Percentiles rank a stretch among this genome's conserved stretches.
phyloP scores from a whole-genome alignment of 164 flowering plant genomes.

The Houttuynia cordata region DNA sequence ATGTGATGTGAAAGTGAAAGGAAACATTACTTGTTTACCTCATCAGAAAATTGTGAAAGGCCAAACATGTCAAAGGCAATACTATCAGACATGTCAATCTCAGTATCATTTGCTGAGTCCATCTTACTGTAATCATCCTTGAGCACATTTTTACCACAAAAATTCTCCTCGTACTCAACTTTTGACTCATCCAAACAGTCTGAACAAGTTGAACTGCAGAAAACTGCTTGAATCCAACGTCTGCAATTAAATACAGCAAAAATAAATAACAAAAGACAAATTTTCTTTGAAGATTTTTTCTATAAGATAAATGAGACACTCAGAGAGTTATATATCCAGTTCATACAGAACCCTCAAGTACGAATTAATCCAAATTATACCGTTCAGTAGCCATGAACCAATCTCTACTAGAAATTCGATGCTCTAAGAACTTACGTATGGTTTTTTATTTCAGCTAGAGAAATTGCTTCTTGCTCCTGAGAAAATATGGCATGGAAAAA shows the following conservation, averaged over 20 bases:
- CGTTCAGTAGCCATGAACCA: background rate
- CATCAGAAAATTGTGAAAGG: conserved; percentile 32
- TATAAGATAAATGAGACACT: no score
- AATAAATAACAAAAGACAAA: no score
- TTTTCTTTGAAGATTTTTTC: no score
- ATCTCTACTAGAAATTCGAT: background rate
- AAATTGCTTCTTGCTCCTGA: no score
- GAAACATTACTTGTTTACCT: conserved; percentile 34
- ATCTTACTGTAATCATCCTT: conserved; percentile 8
- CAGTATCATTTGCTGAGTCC: conserved; percentile 19
- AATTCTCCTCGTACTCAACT: conserved; percentile 13
- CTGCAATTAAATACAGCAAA: conserved; percentile 33
- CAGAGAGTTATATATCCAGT: no score
- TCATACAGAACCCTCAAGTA: background rate
- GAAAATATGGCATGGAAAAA: no score
- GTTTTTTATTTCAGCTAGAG: no score
- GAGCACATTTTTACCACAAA: conserved; percentile 7
- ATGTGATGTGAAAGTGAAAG: background rate
- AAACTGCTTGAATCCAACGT: conserved; percentile 93
- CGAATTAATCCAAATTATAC: background rate
- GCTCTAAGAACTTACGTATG: background rate
- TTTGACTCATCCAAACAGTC: conserved; percentile 9
- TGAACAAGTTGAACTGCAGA: conserved; percentile 8
- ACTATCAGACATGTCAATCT: conserved; percentile 70
- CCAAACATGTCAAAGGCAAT: conserved; percentile 80